Percentiles rank a stretch among this genome's conserved stretches.
Evolutionary conservation across 2,329 filamentous ascomycete genomes (phyloP).

Genomic region (Zymoseptoria tritici): DNA sequence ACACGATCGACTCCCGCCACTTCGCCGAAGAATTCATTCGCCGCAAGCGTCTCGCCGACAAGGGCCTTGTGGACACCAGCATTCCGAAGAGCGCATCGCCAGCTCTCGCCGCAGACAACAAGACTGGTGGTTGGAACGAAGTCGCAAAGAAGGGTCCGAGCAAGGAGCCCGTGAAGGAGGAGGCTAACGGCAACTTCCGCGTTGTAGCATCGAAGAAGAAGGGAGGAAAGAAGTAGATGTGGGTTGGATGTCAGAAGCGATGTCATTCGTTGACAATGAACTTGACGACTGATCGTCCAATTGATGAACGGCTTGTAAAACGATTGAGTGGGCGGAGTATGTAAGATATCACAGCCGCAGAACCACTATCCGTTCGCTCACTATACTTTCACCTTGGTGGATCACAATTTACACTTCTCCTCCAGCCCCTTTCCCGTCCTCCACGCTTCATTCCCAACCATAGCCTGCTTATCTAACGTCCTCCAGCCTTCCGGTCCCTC

Average conservation of each 20-base stretch:
- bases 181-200: conserved; percentile 64
- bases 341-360: not conserved
- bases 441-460: conserved; percentile 19
- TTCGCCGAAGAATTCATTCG: conserved; percentile 93
- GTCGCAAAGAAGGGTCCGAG: conserved; percentile 82
- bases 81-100: conserved; percentile 44
- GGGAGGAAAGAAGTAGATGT: conserved; percentile 40
- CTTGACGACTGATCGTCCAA: not conserved
- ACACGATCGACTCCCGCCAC: conserved; percentile 83
- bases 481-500: conserved; percentile 25
- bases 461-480: conserved; percentile 21
- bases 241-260: not conserved
- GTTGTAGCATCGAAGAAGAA: conserved; percentile 91
- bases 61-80: conserved; percentile 65
- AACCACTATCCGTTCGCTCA: not conserved
- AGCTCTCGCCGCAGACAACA: conserved; percentile 22
- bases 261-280: not conserved
- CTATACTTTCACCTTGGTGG: not conserved
- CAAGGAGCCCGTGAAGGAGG: conserved; percentile 34
- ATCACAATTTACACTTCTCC: not conserved
- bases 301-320: not conserved
- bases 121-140: conserved; percentile 77
- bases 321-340: not conserved
- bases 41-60: conserved; percentile 86
- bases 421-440: conserved; percentile 2